Evolutionary conservation across 2,329 filamentous ascomycete genomes (phyloP), one percentile per base, ranked within the genome.

Genomic region (Claviceps sorghi): DNA sequence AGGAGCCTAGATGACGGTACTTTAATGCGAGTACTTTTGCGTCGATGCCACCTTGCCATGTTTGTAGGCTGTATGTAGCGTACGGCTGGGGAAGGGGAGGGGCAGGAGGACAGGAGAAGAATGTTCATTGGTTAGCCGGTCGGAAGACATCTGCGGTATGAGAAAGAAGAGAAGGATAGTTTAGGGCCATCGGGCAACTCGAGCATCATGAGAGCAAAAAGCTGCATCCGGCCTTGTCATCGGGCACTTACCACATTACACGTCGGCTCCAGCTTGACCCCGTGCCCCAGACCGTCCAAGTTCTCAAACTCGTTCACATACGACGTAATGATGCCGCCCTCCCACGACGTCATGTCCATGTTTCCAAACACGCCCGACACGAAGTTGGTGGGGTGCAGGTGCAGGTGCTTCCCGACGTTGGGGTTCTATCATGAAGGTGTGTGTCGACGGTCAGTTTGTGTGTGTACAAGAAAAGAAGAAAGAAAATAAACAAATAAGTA

Each of bases 301-400:
- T 96, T 84, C 57, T 94, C 86, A 59, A 90, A 88, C 51, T 86
- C 81, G 44, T 76, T 79, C 57, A 87, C 83, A 19, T 90, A 82
- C 4, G 80, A 78, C 0, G 90, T 96, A 54, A 96, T 78, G 59
- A 90, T 90, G 2, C 82, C 77, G 17, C 88, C 74, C 65, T 83
- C 81, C 83, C 83, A 87, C 1, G 82, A 81, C n/a, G 74, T 76
- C 21, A 83, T 75, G 38, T 86, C 82, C 43, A 22, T 48, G 54
- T 88, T 75, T 34, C 84, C 73, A 65, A 84, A 89, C n/a, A 82
- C 72, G 2, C 77, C 85, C 4, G 66, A 65, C 6, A 82, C 60
- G 9, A 73, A 63, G 60, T 74, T 76, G 61, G 82, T 83, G 1
- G 89, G 91, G 62, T 97, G 91, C 1, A 95, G 67, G 60, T 93